These are phyloP conservation scores for Beta corolliflora DNA, from an alignment of 179 eudicot species.

Conservation along the genomic window DNA sequence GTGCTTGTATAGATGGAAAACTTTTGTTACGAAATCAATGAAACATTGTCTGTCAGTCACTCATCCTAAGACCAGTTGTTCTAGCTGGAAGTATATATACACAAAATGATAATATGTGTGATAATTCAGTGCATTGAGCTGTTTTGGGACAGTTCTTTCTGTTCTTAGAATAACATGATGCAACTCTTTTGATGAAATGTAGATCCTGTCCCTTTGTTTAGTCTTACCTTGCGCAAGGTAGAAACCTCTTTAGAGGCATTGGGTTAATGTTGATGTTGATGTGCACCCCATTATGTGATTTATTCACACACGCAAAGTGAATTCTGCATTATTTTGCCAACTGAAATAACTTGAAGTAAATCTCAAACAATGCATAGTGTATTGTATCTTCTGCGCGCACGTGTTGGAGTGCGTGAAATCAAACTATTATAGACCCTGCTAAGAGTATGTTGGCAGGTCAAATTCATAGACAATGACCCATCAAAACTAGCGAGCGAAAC, in stretches of 20 bases:
- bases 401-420: not conserved
- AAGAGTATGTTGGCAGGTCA: not conserved
- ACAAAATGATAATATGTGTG: too few species aligned
- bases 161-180: not conserved
- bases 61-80: not conserved
- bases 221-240: not conserved
- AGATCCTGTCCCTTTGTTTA: not conserved
- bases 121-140: not conserved
- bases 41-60: constrained; percentile 11
- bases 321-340: not conserved
- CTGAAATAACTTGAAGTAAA: not conserved
- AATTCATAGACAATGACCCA: not conserved
- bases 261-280: not conserved
- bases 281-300: not conserved
- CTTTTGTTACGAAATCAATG: constrained; percentile 1
- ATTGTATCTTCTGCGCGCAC: not conserved
- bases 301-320: not conserved
- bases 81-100: not conserved
- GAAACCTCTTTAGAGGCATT: not conserved
- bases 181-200: not conserved
- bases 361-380: not conserved
- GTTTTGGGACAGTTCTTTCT: not conserved
- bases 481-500: not conserved
- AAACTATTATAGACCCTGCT: not conserved
- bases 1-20: constrained; percentile 24